These are phyloP conservation scores for Thinopyrum elongatum DNA, from an alignment of 176 grass and related monocot genomes.

Conservation along the genomic window DNA sequence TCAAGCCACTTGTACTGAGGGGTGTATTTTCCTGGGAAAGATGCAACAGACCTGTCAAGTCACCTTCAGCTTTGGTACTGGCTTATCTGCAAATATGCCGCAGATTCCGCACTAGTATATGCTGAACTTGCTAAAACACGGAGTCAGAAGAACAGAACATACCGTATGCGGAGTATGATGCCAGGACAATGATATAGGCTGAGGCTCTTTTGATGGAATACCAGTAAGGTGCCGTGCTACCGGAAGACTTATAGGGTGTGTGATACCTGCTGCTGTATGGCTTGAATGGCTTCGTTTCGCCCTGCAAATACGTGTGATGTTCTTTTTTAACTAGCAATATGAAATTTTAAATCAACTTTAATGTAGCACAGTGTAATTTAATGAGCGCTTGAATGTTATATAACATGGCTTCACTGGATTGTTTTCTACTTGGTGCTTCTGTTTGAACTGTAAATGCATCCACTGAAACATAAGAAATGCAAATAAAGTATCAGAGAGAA, in stretches of 20 bases:
- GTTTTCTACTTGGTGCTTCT: too few species aligned
- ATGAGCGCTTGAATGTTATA: not conserved
- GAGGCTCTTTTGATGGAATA: slow-evolving; percentile 91
- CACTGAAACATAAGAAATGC: not conserved
- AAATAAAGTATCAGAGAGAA: slow-evolving; percentile 11
- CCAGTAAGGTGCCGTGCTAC: slow-evolving; percentile 78
- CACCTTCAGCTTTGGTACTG: not conserved
- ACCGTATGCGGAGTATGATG: slow-evolving; percentile 93
- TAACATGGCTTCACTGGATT: not conserved
- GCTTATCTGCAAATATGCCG: not conserved
- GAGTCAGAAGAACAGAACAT: slow-evolving; percentile 3
- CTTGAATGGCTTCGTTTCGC: slow-evolving; percentile 82
- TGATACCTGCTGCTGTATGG: slow-evolving; percentile 64
- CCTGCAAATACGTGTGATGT: slow-evolving; percentile 41
- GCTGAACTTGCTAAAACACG: not conserved
- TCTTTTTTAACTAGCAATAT: not conserved
- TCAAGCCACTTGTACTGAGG: slow-evolving; percentile 94
- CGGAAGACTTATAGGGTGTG: slow-evolving; percentile 70
- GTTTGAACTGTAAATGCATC: not conserved
- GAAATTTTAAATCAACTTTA: not conserved
- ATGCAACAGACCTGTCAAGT: not conserved
- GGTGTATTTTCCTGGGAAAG: slow-evolving; percentile 68
- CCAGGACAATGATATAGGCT: slow-evolving; percentile 75
- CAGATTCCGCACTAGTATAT: not conserved
- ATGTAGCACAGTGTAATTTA: not conserved